Conservation (phyloP, 164 flowering plant genomes). For the Vitis cinerea region DNA sequence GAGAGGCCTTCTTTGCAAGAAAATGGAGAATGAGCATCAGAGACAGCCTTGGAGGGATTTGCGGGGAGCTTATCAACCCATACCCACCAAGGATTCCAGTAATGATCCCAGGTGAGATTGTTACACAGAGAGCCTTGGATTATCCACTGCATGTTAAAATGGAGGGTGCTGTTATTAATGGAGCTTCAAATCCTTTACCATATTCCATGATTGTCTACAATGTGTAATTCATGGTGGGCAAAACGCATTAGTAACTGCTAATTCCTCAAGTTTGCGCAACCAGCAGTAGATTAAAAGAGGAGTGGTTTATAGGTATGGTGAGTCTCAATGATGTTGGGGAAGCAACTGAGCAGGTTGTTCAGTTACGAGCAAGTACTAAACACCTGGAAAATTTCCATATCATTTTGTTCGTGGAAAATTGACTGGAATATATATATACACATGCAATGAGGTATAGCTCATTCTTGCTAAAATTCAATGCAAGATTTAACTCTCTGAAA, state of each 20-base stretch:
- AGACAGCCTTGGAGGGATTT: slow-evolving; percentile 44
- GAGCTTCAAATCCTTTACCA: slow-evolving; percentile 47
- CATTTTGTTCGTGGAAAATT: too few relatives aligned
- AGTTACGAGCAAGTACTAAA: too few relatives aligned
- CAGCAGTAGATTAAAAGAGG: too few relatives aligned
- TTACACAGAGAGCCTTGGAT: slow-evolving; percentile 36
- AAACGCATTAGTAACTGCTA: neutral
- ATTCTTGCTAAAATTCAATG: too few relatives aligned
- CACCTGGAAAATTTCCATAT: too few relatives aligned
- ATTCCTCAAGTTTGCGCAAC: neutral
- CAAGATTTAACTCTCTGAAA: too few relatives aligned
- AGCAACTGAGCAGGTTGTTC: too few relatives aligned
- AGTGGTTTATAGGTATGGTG: too few relatives aligned
- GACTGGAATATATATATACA: too few relatives aligned
- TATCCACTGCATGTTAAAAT: slow-evolving; percentile 37
- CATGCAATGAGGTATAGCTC: too few relatives aligned
- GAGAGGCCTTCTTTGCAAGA: slow-evolving; percentile 77
- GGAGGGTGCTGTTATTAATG: slow-evolving; percentile 45
- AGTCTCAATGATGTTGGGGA: too few relatives aligned
- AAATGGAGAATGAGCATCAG: slow-evolving; percentile 35
- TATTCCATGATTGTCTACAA: slow-evolving; percentile 46
- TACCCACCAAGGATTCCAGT: slow-evolving; percentile 68
- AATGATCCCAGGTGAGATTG: slow-evolving; percentile 52
- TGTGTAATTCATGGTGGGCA: neutral
- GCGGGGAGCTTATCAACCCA: slow-evolving; percentile 63